Evolutionary conservation across 2,329 filamentous ascomycete species (phyloP).

Genomic region (Talaromyces sp.): DNA sequence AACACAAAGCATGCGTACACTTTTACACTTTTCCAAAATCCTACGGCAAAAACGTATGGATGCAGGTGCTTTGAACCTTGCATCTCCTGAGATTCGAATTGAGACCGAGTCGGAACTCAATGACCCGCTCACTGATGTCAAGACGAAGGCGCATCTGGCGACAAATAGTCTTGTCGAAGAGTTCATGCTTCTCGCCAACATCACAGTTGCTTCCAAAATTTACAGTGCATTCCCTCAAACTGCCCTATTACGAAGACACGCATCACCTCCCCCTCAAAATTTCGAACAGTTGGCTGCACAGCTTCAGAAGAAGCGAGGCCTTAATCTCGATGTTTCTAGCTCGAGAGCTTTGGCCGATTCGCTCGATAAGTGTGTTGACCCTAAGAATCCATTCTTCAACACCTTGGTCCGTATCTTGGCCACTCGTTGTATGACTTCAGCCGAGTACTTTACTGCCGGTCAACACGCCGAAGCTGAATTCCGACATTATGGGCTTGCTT

Average conservation of each 20-base stretch:
- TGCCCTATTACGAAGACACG: constrained; percentile 88
- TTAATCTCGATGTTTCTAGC: constrained; percentile 78
- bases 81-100: constrained; percentile 95
- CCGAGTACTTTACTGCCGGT: constrained; percentile 96
- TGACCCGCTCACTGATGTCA: constrained; percentile 83
- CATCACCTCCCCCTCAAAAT: constrained; percentile 87
- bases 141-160: constrained; percentile 89
- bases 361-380: constrained; percentile 77
- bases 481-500: constrained; percentile 92
- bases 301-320: constrained; percentile 77
- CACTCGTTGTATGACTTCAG: constrained; percentile 98
- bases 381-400: constrained; percentile 91
- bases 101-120: constrained; percentile 94
- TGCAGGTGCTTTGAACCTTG: constrained; percentile 88
- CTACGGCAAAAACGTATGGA: constrained; percentile 94
- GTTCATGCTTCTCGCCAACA: constrained; percentile 98
- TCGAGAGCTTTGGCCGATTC: constrained; percentile 93
- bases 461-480: constrained; percentile 92
- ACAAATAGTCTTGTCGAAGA: constrained; percentile 98
- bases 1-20: constrained; percentile 80
- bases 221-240: constrained; percentile 92
- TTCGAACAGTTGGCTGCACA: constrained; percentile 93
- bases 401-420: constrained; percentile 96
- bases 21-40: constrained; percentile 87
- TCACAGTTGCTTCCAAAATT: constrained; percentile 85